Evolutionary conservation across 108 stramenopile genomes (phyloP).

Genomic region (Cyclotella kingstonii): DNA sequence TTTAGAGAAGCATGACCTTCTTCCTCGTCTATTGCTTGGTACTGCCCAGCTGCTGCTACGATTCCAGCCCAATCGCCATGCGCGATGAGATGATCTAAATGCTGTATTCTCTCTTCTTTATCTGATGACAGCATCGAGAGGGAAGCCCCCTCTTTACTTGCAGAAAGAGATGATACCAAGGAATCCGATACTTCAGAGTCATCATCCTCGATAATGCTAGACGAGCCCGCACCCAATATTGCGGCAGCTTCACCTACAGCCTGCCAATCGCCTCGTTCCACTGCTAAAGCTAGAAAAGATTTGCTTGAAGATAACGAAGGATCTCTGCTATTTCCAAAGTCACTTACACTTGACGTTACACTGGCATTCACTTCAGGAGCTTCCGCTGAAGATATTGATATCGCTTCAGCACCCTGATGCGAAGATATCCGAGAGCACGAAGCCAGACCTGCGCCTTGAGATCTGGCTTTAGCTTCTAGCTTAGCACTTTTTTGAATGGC

Average conservation of each 20-base stretch:
- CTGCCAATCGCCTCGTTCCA: slow-evolving; percentile 85
- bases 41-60: slow-evolving; percentile 60
- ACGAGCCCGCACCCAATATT: slow-evolving; percentile 24
- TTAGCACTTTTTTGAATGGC: slow-evolving; percentile 52
- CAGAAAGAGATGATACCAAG: no score
- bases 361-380: neutral
- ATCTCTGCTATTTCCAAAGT: slow-evolving; percentile 10
- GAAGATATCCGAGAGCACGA: neutral
- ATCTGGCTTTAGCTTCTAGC: slow-evolving; percentile 31
- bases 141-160: neutral
- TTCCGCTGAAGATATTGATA: slow-evolving; percentile 5
- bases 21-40: slow-evolving; percentile 41
- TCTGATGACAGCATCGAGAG: slow-evolving; percentile 1
- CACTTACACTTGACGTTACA: slow-evolving; percentile 15
- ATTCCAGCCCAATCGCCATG: slow-evolving; percentile 81
- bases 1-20: neutral
- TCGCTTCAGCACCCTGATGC: neutral
- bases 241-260: slow-evolving; percentile 84
- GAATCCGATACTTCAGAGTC: neutral
- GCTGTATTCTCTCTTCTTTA: slow-evolving; percentile 47
- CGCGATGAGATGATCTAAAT: slow-evolving; percentile 73
- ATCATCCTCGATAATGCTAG: neutral
- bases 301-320: slow-evolving; percentile 5
- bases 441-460: neutral
- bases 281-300: slow-evolving; percentile 50